Evolutionary conservation across 2,329 filamentous ascomycete genomes (phyloP).

Genomic region (Cladosporium sp.): DNA sequence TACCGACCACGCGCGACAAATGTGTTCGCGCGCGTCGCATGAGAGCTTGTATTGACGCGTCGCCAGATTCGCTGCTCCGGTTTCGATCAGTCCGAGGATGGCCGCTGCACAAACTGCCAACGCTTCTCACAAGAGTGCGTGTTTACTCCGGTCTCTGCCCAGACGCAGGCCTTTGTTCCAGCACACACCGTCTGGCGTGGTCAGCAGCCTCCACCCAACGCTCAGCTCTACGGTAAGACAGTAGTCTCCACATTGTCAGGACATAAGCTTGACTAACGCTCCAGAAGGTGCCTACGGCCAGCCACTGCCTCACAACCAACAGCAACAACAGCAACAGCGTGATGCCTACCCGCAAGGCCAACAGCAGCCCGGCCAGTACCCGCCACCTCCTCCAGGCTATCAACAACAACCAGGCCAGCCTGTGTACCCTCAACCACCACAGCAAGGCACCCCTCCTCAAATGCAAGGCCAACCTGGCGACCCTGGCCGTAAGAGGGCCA

Average conservation of each 20-base stretch:
- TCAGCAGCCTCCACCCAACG: constrained; percentile 36
- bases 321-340: constrained; percentile 13
- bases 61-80: constrained; percentile 68
- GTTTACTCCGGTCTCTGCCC: constrained; percentile 70
- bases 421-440: constrained; percentile 36
- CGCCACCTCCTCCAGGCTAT: constrained; percentile 37
- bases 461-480: constrained; percentile 15
- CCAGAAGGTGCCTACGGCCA: constrained; percentile 42
- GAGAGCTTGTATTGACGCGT: constrained; percentile 13
- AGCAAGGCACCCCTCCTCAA: constrained; percentile 17
- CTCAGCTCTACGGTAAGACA: constrained; percentile 40
- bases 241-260: not conserved
- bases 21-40: constrained; percentile 5
- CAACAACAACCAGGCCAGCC: constrained; percentile 42
- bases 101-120: constrained; percentile 67
- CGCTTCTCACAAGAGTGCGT: constrained; percentile 73
- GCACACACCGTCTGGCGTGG: constrained; percentile 61
- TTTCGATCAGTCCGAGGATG: constrained; percentile 66
- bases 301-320: constrained; percentile 38
- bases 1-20: not conserved
- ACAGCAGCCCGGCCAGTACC: constrained; percentile 33
- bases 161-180: constrained; percentile 69
- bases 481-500: constrained; percentile 42
- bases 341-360: constrained; percentile 29
- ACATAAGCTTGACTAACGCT: constrained; percentile 9